Evolutionary conservation across 2,329 filamentous ascomycete genomes (phyloP).

Genomic region (Phoma sp.): DNA sequence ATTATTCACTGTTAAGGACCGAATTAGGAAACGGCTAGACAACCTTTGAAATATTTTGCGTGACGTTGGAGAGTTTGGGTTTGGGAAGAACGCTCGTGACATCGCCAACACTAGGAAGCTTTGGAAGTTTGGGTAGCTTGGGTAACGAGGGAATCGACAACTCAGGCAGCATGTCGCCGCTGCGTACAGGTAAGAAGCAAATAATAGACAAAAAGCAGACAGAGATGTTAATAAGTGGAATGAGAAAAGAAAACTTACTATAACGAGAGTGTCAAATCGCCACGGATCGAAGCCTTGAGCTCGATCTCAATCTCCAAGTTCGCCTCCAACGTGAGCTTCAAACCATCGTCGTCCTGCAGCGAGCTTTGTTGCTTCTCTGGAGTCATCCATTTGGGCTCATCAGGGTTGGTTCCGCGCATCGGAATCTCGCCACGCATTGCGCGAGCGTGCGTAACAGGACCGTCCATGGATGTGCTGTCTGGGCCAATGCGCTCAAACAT

Average conservation of each 20-base stretch:
- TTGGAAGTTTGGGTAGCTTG: slow-evolving; percentile 6
- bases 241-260: slow-evolving; percentile 62
- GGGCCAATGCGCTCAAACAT: slow-evolving; percentile 63
- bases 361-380: slow-evolving; percentile 50
- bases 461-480: slow-evolving; percentile 62
- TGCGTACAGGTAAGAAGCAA: slow-evolving; percentile 6
- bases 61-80: slow-evolving; percentile 9
- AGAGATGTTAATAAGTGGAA: background rate
- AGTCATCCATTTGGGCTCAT: slow-evolving; percentile 53
- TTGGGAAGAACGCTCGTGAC: slow-evolving; percentile 7
- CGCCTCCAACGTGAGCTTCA: slow-evolving; percentile 74
- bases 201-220: background rate
- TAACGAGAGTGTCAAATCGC: slow-evolving; percentile 79
- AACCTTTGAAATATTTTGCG: slow-evolving; percentile 13
- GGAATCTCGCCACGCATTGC: slow-evolving; percentile 63
- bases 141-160: slow-evolving; percentile 3
- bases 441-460: slow-evolving; percentile 60
- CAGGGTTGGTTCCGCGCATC: slow-evolving; percentile 58
- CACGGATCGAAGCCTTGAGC: slow-evolving; percentile 83
- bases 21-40: slow-evolving; percentile 18
- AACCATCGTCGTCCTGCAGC: slow-evolving; percentile 65
- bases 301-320: slow-evolving; percentile 85
- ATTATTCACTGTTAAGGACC: slow-evolving; percentile 24
- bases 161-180: slow-evolving; percentile 17
- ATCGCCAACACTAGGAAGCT: slow-evolving; percentile 9